phyloP scores from a whole-genome alignment of 106 monocot species.

The Dendrobium chrysotoxum region DNA sequence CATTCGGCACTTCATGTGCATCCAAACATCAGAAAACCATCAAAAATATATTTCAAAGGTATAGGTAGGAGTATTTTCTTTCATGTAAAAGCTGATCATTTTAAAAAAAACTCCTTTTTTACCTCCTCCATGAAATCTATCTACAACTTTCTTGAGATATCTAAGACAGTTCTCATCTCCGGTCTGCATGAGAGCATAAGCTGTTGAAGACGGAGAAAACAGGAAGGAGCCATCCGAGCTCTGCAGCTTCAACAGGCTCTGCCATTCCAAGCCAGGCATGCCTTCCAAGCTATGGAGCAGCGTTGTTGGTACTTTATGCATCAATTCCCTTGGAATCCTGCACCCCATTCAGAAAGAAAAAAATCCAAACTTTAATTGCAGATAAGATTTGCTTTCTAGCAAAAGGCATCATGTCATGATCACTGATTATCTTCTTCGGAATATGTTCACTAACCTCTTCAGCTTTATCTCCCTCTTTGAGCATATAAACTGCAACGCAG shows the following conservation, averaged over 20 bases:
- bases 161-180: constrained; percentile 48
- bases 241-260: constrained; percentile 55
- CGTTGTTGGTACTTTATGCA: constrained; percentile 86
- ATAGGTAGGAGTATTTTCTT: too few species aligned
- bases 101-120: background rate
- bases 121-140: constrained; percentile 87
- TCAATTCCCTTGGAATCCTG: constrained; percentile 80
- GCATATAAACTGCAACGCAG: constrained; percentile 46
- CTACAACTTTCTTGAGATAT: constrained; percentile 45
- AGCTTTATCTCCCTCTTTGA: constrained; percentile 65
- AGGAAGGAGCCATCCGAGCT: constrained; percentile 75
- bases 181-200: constrained; percentile 69
- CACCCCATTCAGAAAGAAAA: background rate
- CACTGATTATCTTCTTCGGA: background rate
- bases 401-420: background rate
- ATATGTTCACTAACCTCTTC: constrained; percentile 33
- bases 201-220: constrained; percentile 89
- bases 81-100: background rate
- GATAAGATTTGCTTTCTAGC: background rate
- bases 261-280: constrained; percentile 73
- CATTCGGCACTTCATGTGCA: constrained; percentile 66
- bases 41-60: background rate
- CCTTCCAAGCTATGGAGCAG: constrained; percentile 95
- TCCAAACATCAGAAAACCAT: background rate
- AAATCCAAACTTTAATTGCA: background rate